Percentiles rank a stretch among this genome's conserved stretches.
These are phyloP conservation scores for Neoascochyta sp. DNA, from an alignment of 2,329 filamentous ascomycete species.

Conservation along the genomic window DNA sequence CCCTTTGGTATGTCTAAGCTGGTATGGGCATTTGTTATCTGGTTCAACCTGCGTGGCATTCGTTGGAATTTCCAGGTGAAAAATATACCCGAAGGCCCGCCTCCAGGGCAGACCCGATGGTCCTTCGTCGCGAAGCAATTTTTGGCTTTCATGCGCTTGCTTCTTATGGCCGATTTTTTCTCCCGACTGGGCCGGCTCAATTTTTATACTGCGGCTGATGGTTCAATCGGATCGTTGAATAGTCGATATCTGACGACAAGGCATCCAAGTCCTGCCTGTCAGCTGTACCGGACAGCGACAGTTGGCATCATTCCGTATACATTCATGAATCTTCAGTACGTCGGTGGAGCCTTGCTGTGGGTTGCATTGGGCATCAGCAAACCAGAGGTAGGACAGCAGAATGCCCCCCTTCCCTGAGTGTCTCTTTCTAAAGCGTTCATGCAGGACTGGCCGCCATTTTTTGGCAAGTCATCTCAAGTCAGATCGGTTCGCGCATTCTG, in stretches of 20 bases:
- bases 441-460: constrained; percentile 14
- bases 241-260: constrained; percentile 6
- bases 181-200: constrained; percentile 1
- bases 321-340: constrained; percentile 12
- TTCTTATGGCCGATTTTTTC: constrained; percentile 7
- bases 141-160: background rate
- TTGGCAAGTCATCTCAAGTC: constrained; percentile 3
- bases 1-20: constrained; percentile 7
- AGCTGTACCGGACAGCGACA: constrained; percentile 5
- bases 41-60: constrained; percentile 8
- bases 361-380: constrained; percentile 5
- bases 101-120: no score
- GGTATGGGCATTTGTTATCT: constrained; percentile 6
- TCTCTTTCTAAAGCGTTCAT: no score
- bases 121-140: constrained; percentile 4
- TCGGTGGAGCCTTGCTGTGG: constrained; percentile 2
- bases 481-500: constrained; percentile 12
- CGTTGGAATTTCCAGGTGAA: constrained; percentile 10
- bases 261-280: constrained; percentile 3
- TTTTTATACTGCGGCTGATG: no score
- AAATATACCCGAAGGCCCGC: no score
- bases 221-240: no score
- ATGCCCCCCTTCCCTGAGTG: no score
- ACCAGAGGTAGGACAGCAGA: constrained; percentile 8
- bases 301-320: constrained; percentile 11